Conservation (phyloP, 495 filamentous ascomycete genomes). For the Astrocystis sublimbata region DNA sequence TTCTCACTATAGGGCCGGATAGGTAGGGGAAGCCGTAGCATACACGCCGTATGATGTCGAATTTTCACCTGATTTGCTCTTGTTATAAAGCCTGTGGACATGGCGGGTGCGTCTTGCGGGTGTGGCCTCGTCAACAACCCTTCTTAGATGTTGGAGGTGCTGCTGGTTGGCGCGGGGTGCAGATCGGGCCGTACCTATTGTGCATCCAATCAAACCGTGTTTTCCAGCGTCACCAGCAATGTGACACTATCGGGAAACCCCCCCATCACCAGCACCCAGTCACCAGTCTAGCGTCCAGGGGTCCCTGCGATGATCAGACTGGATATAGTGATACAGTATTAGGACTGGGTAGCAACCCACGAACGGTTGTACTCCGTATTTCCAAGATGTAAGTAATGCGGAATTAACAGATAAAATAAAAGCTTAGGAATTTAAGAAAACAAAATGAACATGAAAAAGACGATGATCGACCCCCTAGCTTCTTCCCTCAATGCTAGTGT, state of each 20-base stretch:
- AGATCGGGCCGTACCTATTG: neutral
- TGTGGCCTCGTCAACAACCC: neutral
- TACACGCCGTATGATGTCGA: neutral
- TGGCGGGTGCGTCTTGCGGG: neutral
- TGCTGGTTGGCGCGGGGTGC: neutral
- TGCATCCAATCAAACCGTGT: neutral
- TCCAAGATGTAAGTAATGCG: neutral
- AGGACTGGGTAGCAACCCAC: too few species aligned
- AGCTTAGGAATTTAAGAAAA: neutral
- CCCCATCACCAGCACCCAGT: neutral
- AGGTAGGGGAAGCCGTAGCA: neutral
- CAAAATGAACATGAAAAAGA: neutral
- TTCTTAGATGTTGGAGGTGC: neutral
- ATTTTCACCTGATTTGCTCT: constrained; percentile 1
- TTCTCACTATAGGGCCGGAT: too few species aligned
- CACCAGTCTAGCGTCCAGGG: neutral
- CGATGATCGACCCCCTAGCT: neutral
- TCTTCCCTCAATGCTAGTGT: too few species aligned
- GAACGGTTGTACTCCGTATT: too few species aligned
- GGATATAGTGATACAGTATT: neutral
- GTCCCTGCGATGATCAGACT: neutral
- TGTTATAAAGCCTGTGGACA: neutral
- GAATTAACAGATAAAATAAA: neutral
- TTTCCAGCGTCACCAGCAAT: neutral
- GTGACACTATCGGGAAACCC: neutral